Evolutionary conservation across 139 green algal species (phyloP).

Genomic region (Chlorella sp.): DNA sequence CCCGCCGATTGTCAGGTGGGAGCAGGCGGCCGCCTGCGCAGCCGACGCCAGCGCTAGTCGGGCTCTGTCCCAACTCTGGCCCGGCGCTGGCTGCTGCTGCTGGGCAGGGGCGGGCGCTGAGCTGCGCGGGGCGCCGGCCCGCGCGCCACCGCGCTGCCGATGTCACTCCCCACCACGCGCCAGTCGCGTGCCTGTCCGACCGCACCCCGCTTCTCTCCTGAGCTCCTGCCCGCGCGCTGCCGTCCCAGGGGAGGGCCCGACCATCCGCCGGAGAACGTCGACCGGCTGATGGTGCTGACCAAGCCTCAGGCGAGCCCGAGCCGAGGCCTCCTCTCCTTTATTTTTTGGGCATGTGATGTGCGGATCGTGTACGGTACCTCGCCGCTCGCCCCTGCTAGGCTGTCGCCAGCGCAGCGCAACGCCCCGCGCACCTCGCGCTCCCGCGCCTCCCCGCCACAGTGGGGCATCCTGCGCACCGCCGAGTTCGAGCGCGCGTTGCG

Average conservation of each 20-base stretch:
- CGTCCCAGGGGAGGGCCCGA: conserved; percentile 26
- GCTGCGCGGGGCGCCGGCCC: neutral
- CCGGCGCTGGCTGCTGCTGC: neutral
- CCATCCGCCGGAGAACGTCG: conserved; percentile 82
- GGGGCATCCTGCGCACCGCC: conserved; percentile 42
- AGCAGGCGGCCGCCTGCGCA: neutral
- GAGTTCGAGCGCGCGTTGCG: conserved; percentile 54
- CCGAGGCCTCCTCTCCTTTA: neutral
- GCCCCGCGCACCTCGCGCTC: neutral
- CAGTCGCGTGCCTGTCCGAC: neutral
- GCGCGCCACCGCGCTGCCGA: neutral
- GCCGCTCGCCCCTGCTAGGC: neutral
- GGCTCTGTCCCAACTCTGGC: neutral
- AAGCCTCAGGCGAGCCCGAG: conserved; percentile 10
- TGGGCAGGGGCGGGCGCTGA: neutral
- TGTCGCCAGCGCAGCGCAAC: neutral
- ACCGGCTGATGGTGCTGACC: conserved; percentile 75
- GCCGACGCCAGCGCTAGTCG: neutral
- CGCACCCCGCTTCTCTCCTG: neutral
- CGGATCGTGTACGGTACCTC: neutral
- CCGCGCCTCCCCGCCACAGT: neutral
- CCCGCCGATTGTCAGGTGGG: conserved; percentile 48
- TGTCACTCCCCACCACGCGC: neutral
- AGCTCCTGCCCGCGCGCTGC: neutral
- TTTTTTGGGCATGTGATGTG: neutral